These are phyloP conservation scores for Hsuehochloa calcarea DNA, from an alignment of 176 grass and related monocot species.

Conservation along the genomic window DNA sequence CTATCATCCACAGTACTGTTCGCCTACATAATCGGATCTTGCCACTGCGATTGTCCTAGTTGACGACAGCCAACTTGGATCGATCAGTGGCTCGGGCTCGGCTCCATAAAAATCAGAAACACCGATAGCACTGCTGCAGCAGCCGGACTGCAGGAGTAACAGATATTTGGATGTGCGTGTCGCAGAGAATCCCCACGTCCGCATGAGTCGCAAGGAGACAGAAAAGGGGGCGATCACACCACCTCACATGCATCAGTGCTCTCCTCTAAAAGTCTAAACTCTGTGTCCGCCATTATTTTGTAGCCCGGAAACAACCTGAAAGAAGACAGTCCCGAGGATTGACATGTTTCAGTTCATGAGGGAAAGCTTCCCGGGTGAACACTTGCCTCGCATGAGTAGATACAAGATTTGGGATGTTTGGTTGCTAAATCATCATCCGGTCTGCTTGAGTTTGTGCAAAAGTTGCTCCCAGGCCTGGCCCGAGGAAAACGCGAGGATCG, in stretches of 20 bases:
- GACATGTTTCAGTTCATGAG: neutral
- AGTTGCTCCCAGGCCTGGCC: too few relatives aligned
- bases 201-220: slow-evolving; percentile 5
- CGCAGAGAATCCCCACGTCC: neutral
- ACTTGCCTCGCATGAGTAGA: too few relatives aligned
- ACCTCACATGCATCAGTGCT: slow-evolving; percentile 28
- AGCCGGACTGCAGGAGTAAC: neutral
- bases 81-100: neutral
- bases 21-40: slow-evolving; percentile 38
- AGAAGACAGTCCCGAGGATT: neutral
- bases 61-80: slow-evolving; percentile 21
- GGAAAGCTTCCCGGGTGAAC: neutral
- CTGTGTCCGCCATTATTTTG: neutral
- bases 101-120: neutral
- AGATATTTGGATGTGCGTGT: neutral
- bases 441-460: too few relatives aligned
- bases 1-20: neutral
- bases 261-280: neutral
- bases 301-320: neutral
- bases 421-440: too few relatives aligned
- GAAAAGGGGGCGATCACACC: neutral
- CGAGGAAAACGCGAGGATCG: too few relatives aligned
- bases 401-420: too few relatives aligned
- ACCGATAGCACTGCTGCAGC: neutral
- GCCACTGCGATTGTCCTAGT: neutral